phyloP scores from a whole-genome alignment of 768 basidiomycete genomes.

The Leccinum truebloodii region DNA sequence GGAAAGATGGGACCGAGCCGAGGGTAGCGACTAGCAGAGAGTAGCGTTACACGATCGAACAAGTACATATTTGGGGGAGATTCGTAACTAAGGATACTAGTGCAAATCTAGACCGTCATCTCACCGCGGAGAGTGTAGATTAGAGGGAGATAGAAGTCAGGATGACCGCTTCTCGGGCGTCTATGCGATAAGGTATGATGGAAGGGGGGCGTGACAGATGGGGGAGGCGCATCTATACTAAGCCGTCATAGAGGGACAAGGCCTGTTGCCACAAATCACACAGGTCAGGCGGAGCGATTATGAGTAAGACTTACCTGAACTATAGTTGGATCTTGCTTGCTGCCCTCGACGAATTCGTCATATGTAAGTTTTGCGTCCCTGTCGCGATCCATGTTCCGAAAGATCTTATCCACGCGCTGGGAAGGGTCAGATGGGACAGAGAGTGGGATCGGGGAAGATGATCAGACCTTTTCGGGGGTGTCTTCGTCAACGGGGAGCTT shows the following conservation, averaged over 20 bases:
- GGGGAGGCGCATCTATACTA: slow-evolving; percentile 58
- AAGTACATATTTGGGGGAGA: slow-evolving; percentile 24
- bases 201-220: slow-evolving; percentile 3
- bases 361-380: slow-evolving; percentile 92
- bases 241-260: slow-evolving; percentile 90
- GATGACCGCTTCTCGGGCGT: slow-evolving; percentile 22
- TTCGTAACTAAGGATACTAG: slow-evolving; percentile 13
- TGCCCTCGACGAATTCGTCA: slow-evolving; percentile 97
- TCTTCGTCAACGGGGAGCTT: slow-evolving; percentile 98
- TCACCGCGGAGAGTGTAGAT: slow-evolving; percentile 18
- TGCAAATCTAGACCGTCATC: slow-evolving; percentile 15
- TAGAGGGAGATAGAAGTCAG: slow-evolving; percentile 29
- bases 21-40: slow-evolving; percentile 25
- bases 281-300: slow-evolving; percentile 14
- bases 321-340: slow-evolving; percentile 98
- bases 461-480: slow-evolving; percentile 92
- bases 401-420: slow-evolving; percentile 98
- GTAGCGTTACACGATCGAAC: slow-evolving; percentile 30
- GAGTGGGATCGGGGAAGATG: slow-evolving; percentile 16
- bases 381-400: slow-evolving; percentile 95
- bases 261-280: slow-evolving; percentile 53
- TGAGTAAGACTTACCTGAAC: slow-evolving; percentile 69
- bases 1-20: slow-evolving; percentile 50
- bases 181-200: slow-evolving; percentile 25
- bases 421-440: slow-evolving; percentile 12